Evolutionary conservation across 345 rosid genomes (phyloP), one percentile per base, ranked within the genome.

Genomic region (Toxicodendron radicans): DNA sequence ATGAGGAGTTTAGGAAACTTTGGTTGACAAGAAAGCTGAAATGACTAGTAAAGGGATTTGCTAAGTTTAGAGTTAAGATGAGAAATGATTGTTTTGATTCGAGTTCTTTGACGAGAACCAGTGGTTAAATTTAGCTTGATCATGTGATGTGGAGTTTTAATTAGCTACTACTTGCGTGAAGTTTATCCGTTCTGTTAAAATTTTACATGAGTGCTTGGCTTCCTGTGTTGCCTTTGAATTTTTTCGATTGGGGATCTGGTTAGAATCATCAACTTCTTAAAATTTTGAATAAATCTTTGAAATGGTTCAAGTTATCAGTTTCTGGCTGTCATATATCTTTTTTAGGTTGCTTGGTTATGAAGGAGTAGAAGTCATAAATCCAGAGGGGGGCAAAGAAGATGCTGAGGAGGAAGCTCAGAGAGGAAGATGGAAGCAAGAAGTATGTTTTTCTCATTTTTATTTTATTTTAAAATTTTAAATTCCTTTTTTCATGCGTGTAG

Each of bases 401-500:
- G 94, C 93, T 0, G 97, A 83, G 83, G 98, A 94, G 79, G 97
- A 94, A 86, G 98, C 98, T 76, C 90, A 80, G 68, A 88, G 80
- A 81, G 97, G 98, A 82, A 86, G 98, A 84, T 92, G 98, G 98
- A 89, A 72, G 72, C 91, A 90, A 70, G 95, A 94, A 92, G 97
- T 90, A 72, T 20, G 60, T 58, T 56, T 53, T 20, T 69, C 13
- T 60, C 24, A 11, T 33, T 67, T 7, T 75, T 11, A 8, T 74
- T 66, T 9, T 43, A 18, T 60, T 21, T 59, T 11, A 56, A 5
- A 71, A 23, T 21, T 33, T 38, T 5, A 38, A 33, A 16, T 77
- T 32, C 60, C 27, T 56, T 57, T 38, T 27, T 32, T n/a, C 23
- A 2, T 35, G 56, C 57, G 24, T 5, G 46, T 64, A 69, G 58